A percentile compares a stretch with the other conserved stretches of the same genome.
Evolutionary conservation across 2,329 filamentous ascomycete species (phyloP).

Genomic region (Aspergillus aculeatinus): DNA sequence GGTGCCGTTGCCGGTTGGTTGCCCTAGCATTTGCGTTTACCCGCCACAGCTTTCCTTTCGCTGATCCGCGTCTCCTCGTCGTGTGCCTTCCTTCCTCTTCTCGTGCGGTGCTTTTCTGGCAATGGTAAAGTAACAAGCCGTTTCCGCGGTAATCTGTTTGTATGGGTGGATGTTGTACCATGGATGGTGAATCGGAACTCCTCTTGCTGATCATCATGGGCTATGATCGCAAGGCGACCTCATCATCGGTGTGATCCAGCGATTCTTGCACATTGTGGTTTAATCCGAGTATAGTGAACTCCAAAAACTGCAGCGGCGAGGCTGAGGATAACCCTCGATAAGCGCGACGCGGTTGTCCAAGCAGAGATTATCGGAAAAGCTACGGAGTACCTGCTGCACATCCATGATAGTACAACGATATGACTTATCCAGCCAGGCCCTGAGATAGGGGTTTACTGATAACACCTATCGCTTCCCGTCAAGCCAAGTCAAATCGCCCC

Average conservation of each 20-base stretch:
- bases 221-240: not conserved
- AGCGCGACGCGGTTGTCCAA: not conserved
- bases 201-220: not conserved
- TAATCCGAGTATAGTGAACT: not conserved
- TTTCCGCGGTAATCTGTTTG: not conserved
- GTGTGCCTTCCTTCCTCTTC: not conserved
- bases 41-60: not conserved
- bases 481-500: too few species aligned
- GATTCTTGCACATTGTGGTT: not conserved
- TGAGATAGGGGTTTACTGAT: not conserved
- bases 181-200: too few species aligned
- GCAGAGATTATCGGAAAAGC: not conserved
- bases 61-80: not conserved
- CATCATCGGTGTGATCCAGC: not conserved
- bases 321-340: not conserved
- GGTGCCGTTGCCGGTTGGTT: not conserved
- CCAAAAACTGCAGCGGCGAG: not conserved
- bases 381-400: not conserved
- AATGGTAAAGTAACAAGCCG: not conserved
- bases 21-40: not conserved
- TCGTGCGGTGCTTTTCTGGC: not conserved
- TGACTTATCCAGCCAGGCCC: not conserved
- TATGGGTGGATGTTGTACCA: too few species aligned
- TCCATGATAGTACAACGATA: too few species aligned
- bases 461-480: not conserved